These are phyloP conservation scores for Juglanconis sp. DNA, from an alignment of 2,329 filamentous ascomycete species.

Conservation along the genomic window DNA sequence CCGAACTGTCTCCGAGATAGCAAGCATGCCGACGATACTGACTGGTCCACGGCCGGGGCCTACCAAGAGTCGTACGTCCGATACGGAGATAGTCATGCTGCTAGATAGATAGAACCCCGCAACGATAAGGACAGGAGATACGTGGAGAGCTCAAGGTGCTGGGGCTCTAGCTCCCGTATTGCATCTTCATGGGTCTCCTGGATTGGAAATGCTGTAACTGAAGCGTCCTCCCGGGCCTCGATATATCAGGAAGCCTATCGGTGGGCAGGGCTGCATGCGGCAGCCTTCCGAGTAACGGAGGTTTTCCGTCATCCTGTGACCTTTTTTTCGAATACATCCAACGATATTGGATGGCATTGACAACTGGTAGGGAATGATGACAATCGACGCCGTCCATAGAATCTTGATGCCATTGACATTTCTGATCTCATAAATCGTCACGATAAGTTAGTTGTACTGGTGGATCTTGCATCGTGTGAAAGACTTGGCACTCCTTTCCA, in stretches of 20 bases:
- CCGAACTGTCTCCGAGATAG: constrained; percentile 13
- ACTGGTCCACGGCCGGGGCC: constrained; percentile 3
- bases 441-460: no score
- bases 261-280: neutral
- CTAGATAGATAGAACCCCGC: constrained; percentile 11
- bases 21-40: neutral
- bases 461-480: no score
- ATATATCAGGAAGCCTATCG: neutral
- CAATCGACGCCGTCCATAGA: no score
- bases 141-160: neutral
- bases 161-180: neutral
- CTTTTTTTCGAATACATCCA: neutral
- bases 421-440: no score
- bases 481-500: no score
- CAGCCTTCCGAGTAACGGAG: neutral
- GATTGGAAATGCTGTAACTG: neutral
- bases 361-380: no score
- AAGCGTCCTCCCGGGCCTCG: neutral
- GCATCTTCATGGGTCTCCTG: neutral
- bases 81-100: constrained; percentile 13
- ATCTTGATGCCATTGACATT: no score
- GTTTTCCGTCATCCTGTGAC: neutral
- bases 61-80: constrained; percentile 5
- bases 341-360: no score
- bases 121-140: constrained; percentile 11